Base-by-base conservation (phyloP, 768 basidiomycete genomes). In the Daedaleopsis sinensis region DNA sequence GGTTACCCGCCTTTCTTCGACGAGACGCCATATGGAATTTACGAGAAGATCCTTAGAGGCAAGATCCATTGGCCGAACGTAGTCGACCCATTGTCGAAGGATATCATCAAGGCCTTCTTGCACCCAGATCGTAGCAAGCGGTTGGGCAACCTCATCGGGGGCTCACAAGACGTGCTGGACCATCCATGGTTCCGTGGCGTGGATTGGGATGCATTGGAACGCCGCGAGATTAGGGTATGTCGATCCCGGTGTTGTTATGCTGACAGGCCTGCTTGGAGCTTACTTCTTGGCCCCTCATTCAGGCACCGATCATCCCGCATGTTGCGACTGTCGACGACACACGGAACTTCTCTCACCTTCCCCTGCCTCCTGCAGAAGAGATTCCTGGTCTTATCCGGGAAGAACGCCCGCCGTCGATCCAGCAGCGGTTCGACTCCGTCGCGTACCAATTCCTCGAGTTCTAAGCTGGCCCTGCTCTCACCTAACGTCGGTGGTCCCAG, bases 1-100 rank as follows among this genome's bases (percentile, higher is more conserved):
- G 97, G 97, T 1, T 98, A 96, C 71, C 96, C 96, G 27, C 97
- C 97, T 21, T 99, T 98, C 82, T 98, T 94, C 75, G 95, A 98
- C 71, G 93, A 97, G 73, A 93, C 94, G n/a, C 90, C 96, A 0
- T 92, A 96, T 74, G 96, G 94, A 49, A 98, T 98, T 76, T 98
- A 98, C 74, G 96, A 99, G 78, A 96, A 96, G 78, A 98, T 99
- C 65, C 79, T 99, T 43, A 85, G 84, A 59, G 93, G 93, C 32
- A 84, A 89, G 62, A 89, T 97, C 50, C 85, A 92, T 65, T 98
- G 94, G 88, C 96, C 96, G n/a, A 82, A 82, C 59, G 88, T 85
- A 63, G 88, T 98, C 80, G 96, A 98, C 71, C 85, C 87, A 19
- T 84, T 95, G 32, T 96, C 96, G 47, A 89, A 88, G 66, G 92